Percentiles rank a stretch among this genome's conserved stretches.
Evolutionary conservation across 805 yeast species (phyloP).

Genomic region (Myxozyma geophila): DNA sequence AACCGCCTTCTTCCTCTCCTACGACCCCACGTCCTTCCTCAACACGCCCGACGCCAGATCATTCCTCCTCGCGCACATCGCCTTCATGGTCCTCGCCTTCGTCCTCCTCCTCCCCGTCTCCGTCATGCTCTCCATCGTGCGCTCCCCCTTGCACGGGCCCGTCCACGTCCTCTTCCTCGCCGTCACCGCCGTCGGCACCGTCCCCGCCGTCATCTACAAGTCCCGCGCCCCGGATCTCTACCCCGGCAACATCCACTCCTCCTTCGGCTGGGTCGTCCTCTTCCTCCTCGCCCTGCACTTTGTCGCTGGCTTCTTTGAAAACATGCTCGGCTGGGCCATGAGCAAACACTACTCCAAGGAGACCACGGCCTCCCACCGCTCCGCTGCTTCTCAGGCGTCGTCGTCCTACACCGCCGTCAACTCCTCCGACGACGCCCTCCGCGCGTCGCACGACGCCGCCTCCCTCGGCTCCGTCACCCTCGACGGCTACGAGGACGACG

Average conservation of each 20-base stretch:
- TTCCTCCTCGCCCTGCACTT: constrained; percentile 60
- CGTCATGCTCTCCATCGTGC: constrained; percentile 64
- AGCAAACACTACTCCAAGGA: constrained; percentile 7
- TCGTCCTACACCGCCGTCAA: constrained; percentile 2
- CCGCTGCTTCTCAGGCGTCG: background rate
- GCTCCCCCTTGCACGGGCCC: constrained; percentile 63
- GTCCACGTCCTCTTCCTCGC: constrained; percentile 57
- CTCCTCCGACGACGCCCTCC: constrained; percentile 11
- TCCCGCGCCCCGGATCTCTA: constrained; percentile 67
- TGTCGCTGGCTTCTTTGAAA: constrained; percentile 55
- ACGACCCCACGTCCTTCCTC: constrained; percentile 39
- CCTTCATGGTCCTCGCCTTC: constrained; percentile 34
- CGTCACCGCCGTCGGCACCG: constrained; percentile 55
- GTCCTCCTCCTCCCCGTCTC: constrained; percentile 32
- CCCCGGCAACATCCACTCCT: constrained; percentile 74
- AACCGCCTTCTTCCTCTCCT: constrained; percentile 25
- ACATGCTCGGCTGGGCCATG: constrained; percentile 53
- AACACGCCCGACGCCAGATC: constrained; percentile 27
- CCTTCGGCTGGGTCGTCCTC: constrained; percentile 65
- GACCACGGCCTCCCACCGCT: background rate
- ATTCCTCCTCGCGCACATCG: constrained; percentile 31
- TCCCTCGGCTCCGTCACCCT: constrained; percentile 25
- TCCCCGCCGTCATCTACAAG: constrained; percentile 57
- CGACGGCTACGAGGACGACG: constrained; percentile 21
- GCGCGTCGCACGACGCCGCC: constrained; percentile 21